Base-by-base conservation (phyloP, 208 protist genomes). In the Blechomonas ayalai region DNA sequence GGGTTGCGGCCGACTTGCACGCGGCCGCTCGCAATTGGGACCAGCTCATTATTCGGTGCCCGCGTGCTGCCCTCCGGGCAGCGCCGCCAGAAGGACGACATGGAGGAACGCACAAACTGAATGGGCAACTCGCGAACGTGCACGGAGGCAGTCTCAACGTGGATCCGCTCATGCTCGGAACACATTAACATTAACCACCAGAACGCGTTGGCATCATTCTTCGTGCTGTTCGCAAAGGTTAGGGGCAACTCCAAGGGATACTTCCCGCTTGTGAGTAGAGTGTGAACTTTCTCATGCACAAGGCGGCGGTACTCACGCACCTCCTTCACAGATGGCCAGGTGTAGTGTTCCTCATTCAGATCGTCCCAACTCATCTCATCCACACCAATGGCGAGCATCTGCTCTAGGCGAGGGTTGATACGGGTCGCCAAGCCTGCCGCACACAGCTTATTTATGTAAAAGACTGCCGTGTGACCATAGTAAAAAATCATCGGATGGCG, bases 361-460 rank as follows among this genome's bases (percentile, higher is more conserved):
- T 97, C 93, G 59, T 98, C 96, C 95, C 95, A 97, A 44, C 73
- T 92, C 96, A 98, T 98, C 65, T 98, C 96, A 64, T 98, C 96
- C 3, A 98, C 95, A 37, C 96, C 96, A 26, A 95, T 88, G 33
- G 90, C 94, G 49, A 96, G 97, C 67, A 95, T 86, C 35, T 88
- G 72, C 65, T 98, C 94, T 38, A 94, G 74, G 15, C 53, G 22
- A 8, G 81, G 75, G 52, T 97, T 75, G 54, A 97, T 82, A 33
- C 69, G 82, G 29, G 61, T 60, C 38, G 64, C 90, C 26, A 94
- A 48, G 28, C 86, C 87, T 15, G 88, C 88, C 9, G 90, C 59
- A 32, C 73, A 81, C 15, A 98, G 61, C 73, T 98, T 98, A 71
- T 98, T 98, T 47, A 98, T 92, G 58, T 96, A 98, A 52, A 98